phyloP scores from a whole-genome alignment of 2,329 filamentous ascomycete species.

The Proliferodiscus dingleyae region DNA sequence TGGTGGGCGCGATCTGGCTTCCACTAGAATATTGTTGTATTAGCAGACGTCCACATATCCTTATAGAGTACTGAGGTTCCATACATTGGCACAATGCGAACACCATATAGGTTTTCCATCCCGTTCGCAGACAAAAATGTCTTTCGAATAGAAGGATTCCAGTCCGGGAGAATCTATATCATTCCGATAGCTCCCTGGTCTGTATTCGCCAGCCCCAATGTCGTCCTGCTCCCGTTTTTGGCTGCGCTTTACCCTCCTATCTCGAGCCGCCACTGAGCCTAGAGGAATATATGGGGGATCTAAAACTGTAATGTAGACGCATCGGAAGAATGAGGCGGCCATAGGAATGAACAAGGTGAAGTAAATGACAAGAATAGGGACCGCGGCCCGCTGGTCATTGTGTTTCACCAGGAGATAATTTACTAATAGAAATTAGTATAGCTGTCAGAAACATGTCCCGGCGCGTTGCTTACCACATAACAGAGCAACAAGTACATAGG shows the following conservation, averaged over 20 bases:
- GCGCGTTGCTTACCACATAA: constrained; percentile 65
- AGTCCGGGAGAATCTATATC: constrained; percentile 61
- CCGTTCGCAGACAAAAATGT: constrained; percentile 77
- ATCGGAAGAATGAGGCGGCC: constrained; percentile 63
- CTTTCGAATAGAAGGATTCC: constrained; percentile 73
- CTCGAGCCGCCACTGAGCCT: constrained; percentile 36
- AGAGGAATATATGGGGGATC: constrained; percentile 72
- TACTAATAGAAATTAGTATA: constrained; percentile 43
- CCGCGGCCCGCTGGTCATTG: constrained; percentile 48
- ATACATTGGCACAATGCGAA: constrained; percentile 67
- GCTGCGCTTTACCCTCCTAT: constrained; percentile 21
- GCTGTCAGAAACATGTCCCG: neutral
- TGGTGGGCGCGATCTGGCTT: constrained; percentile 86
- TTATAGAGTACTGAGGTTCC: constrained; percentile 55
- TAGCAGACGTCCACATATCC: neutral
- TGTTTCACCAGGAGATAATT: constrained; percentile 60
- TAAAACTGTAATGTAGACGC: constrained; percentile 60
- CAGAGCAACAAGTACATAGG: constrained; percentile 64
- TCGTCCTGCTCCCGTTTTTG: constrained; percentile 12
- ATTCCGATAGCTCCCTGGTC: constrained; percentile 13
- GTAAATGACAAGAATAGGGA: constrained; percentile 67
- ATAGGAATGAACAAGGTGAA: constrained; percentile 67
- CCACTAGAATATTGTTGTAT: constrained; percentile 28
- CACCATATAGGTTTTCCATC: constrained; percentile 88
- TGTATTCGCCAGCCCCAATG: constrained; percentile 22